Evolutionary conservation across 768 basidiomycete genomes (phyloP), one percentile per base, ranked within the genome.

Genomic region (Hygrocybe coccinea): DNA sequence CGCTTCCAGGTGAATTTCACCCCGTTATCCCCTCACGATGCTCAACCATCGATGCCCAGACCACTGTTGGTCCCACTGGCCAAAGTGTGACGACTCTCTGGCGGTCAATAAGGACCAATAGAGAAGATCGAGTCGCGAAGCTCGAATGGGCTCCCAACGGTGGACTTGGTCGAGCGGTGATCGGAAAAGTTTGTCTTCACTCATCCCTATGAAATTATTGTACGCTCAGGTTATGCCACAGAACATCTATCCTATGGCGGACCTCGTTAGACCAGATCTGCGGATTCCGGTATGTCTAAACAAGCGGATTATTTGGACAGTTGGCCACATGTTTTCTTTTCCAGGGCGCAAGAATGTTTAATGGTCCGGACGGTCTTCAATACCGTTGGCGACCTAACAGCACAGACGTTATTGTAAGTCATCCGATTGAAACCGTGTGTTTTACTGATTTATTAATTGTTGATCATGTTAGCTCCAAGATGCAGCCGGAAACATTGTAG

Each of bases 131-230:
- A 44, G 85, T 91, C 65, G 90, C 90, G 60, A 90, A 85, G 74
- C 81, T 92, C 52, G 91, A 93, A 71, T 93, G 90, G 90, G 81
- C 87, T 54, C 75, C 85, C 47, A 89, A 82, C 61, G 90, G 89
- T 58, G 85, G 87, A 55, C 84, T 92, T 50, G 90, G 90, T 58
- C 88, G 90, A 64, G 85, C 89, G 63, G 78, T 87, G 57, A 88
- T 93, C 65, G 90, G 91, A 65, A 91, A 91, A 79, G 89, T 89
- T 60, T 54, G 67, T 62, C 46, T 52, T 54, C 55, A 56, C 52
- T 25, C 48, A 45, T 57, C 56, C 2, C n/a, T 46, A 38, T 55
- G 59, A 62, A 56, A 58, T n/a, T 53, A 55, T 54, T 63, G 56
- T 53, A 67, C 65, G 58, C 57, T 67, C 60, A 66, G 8, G 62